These are phyloP conservation scores for Rhypophila decipiens DNA, from an alignment of 495 filamentous ascomycete genomes.

Conservation along the genomic window DNA sequence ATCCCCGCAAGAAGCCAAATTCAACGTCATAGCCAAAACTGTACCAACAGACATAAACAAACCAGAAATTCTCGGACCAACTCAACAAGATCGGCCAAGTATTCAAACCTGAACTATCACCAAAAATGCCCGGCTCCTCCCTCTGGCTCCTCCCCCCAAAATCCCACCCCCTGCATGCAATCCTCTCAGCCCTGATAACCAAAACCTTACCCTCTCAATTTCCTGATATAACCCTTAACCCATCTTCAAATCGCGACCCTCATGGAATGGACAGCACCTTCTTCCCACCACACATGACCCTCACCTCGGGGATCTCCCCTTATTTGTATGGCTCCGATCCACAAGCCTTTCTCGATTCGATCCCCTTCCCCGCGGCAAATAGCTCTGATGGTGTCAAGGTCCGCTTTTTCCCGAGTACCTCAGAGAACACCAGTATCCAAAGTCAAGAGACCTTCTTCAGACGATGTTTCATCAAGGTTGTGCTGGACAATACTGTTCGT, in stretches of 20 bases:
- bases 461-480: slow-evolving; percentile 22
- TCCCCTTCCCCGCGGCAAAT: slow-evolving; percentile 5
- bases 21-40: too few species aligned
- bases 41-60: too few species aligned
- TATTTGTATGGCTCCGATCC: slow-evolving; percentile 12
- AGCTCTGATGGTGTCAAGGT: slow-evolving; percentile 9
- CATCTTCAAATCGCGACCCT: slow-evolving; percentile 3
- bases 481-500: slow-evolving; percentile 13
- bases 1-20: too few species aligned
- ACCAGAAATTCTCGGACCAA: too few species aligned
- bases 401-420: too few species aligned
- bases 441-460: slow-evolving; percentile 21
- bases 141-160: slow-evolving; percentile 27
- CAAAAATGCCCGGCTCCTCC: slow-evolving; percentile 22
- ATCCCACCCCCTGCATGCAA: slow-evolving; percentile 14
- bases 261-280: too few species aligned
- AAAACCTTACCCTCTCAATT: slow-evolving; percentile 17
- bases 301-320: slow-evolving; percentile 20
- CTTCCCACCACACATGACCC: slow-evolving; percentile 25
- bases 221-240: slow-evolving; percentile 12
- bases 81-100: too few species aligned
- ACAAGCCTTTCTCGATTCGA: slow-evolving; percentile 20
- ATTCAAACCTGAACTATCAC: too few species aligned
- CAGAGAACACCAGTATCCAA: slow-evolving; percentile 3
- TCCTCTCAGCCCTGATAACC: slow-evolving; percentile 19